Conservation (phyloP, 345 rosid genomes). For the Populus tremula region DNA sequence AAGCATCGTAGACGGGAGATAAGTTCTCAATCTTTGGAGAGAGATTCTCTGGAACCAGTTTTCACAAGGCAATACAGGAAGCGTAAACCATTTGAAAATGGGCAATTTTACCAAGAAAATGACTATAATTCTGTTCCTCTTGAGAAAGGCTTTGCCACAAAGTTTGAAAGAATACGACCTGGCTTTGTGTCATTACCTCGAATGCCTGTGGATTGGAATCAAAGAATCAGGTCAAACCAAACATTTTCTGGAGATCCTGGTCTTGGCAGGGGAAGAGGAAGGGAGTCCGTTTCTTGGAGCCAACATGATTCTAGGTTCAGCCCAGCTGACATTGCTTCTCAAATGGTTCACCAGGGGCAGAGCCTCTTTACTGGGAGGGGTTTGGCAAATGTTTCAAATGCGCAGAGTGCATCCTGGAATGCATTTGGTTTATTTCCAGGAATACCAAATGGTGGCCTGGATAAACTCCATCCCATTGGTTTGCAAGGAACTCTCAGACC, state of each 20-base stretch:
- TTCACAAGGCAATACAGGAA: slow-evolving; percentile 66
- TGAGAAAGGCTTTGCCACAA: slow-evolving; percentile 42
- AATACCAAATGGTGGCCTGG: slow-evolving; percentile 71
- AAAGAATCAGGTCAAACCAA: slow-evolving; percentile 57
- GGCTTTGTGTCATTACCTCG: slow-evolving; percentile 47
- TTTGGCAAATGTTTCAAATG: slow-evolving; percentile 56
- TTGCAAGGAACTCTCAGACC: slow-evolving; percentile 76
- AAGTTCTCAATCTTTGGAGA: slow-evolving; percentile 66
- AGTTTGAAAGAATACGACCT: slow-evolving; percentile 58
- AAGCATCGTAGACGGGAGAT: slow-evolving; percentile 82
- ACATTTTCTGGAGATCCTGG: slow-evolving; percentile 60
- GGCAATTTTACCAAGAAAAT: slow-evolving; percentile 53
- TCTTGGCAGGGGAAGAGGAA: slow-evolving; percentile 83
- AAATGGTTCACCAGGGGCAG: slow-evolving; percentile 56
- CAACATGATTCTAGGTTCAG: slow-evolving; percentile 66
- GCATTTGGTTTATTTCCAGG: slow-evolving; percentile 80
- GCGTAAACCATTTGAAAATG: slow-evolving; percentile 59
- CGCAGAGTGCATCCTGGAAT: slow-evolving; percentile 67
- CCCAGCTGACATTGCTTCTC: slow-evolving; percentile 66
- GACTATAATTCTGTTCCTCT: slow-evolving; percentile 37
- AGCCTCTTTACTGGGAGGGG: slow-evolving; percentile 74
- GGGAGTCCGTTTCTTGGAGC: slow-evolving; percentile 69
- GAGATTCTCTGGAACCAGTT: slow-evolving; percentile 54
- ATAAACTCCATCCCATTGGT: slow-evolving; percentile 63
- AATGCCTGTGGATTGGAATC: slow-evolving; percentile 53